A percentile compares a stretch with the other conserved stretches of the same genome.
phyloP scores from a whole-genome alignment of 257 asterid species.

The Handroanthus guayacan region DNA sequence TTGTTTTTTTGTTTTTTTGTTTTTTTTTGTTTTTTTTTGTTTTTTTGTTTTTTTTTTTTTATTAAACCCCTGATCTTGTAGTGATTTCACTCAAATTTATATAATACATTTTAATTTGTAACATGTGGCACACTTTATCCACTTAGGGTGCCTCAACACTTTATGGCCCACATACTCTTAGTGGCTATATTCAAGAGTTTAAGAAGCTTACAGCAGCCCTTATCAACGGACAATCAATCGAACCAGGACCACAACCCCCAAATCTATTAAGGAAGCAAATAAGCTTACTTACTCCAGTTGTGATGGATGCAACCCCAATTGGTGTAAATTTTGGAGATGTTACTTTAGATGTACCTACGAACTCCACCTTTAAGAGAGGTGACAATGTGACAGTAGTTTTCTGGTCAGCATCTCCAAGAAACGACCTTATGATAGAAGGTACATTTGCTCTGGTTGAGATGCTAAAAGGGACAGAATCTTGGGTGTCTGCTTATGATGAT shows the following conservation, averaged over 20 bases:
- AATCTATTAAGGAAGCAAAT: constrained; percentile 76
- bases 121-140: background rate
- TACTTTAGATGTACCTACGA: constrained; percentile 72
- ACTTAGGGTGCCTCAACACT: constrained; percentile 93
- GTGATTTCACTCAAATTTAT: background rate
- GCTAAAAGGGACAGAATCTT: constrained; percentile 63
- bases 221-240: constrained; percentile 53
- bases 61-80: no score
- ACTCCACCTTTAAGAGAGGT: constrained; percentile 72
- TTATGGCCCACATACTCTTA: constrained; percentile 89
- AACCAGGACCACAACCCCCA: constrained; percentile 85
- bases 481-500: constrained; percentile 89
- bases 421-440: constrained; percentile 97
- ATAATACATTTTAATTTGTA: background rate
- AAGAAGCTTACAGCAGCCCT: constrained; percentile 75
- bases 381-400: constrained; percentile 72
- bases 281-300: constrained; percentile 78
- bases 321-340: constrained; percentile 77
- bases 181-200: constrained; percentile 89
- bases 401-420: constrained; percentile 92
- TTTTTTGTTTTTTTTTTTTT: no score
- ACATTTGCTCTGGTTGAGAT: constrained; percentile 93
- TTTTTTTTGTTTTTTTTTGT: no score
- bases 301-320: constrained; percentile 72
- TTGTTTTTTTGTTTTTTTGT: no score